Percentiles rank a stretch among this genome's conserved stretches.
These are phyloP conservation scores for Lanmaoa rubissima DNA, from an alignment of 768 basidiomycete species.

Conservation along the genomic window DNA sequence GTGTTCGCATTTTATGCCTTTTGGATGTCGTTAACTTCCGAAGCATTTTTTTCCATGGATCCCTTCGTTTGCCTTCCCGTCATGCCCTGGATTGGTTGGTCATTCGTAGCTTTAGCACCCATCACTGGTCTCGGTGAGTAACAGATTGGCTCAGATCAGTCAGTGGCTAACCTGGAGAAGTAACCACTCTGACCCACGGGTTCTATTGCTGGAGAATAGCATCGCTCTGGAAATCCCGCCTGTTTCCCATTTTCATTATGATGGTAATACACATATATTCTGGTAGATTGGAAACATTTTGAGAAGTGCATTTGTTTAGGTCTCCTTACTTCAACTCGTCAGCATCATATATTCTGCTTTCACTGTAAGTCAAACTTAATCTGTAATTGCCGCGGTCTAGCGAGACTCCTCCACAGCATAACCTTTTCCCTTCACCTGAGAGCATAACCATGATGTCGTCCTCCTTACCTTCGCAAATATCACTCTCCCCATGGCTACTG, in stretches of 20 bases:
- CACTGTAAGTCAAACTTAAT: not conserved
- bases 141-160: not conserved
- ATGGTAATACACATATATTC: slow-evolving; percentile 9
- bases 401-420: too few relatives aligned
- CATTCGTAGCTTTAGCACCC: not conserved
- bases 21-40: too few relatives aligned
- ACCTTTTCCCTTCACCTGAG: too few relatives aligned
- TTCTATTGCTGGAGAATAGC: too few relatives aligned
- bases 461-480: too few relatives aligned
- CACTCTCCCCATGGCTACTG: too few relatives aligned
- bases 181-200: too few relatives aligned
- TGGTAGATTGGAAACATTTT: not conserved
- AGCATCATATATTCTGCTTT: slow-evolving; percentile 10
- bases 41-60: too few relatives aligned
- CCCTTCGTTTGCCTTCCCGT: too few relatives aligned
- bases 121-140: slow-evolving; percentile 21
- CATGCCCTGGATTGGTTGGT: too few relatives aligned
- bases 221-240: not conserved
- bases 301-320: not conserved
- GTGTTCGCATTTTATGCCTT: slow-evolving; percentile 1
- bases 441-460: too few relatives aligned
- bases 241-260: slow-evolving; percentile 10
- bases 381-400: not conserved
- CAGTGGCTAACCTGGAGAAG: not conserved
- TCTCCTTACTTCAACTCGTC: slow-evolving; percentile 23